phyloP scores from a whole-genome alignment of 1,284 basidiomycete genomes.

The Trichosporon faecale region DNA sequence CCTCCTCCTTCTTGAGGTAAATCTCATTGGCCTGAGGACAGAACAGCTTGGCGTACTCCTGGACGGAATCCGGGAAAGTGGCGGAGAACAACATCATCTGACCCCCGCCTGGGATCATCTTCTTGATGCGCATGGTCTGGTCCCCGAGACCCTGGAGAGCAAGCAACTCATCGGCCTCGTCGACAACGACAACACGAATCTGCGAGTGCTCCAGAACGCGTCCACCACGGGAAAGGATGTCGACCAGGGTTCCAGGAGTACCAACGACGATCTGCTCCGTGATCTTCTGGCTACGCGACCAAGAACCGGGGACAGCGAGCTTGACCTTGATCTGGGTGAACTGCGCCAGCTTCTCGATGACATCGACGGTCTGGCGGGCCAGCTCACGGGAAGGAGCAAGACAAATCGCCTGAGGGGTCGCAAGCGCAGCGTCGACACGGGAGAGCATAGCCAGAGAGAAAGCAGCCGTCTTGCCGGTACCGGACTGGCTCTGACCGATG shows the following conservation, averaged over 20 bases:
- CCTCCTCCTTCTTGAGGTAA: constrained; percentile 87
- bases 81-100: constrained; percentile 98
- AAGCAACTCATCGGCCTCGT: constrained; percentile 99
- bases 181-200: constrained; percentile 91
- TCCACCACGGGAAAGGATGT: constrained; percentile 61
- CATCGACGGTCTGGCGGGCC: constrained; percentile 95
- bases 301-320: constrained; percentile 87
- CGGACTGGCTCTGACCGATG: constrained; percentile 99
- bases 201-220: constrained; percentile 63
- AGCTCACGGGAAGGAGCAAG: constrained; percentile 93
- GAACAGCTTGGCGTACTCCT: constrained; percentile 83
- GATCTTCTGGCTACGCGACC: constrained; percentile 56
- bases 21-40: constrained; percentile 96
- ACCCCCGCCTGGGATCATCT: constrained; percentile 58
- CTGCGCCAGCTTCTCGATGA: constrained; percentile 90
- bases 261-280: constrained; percentile 91
- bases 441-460: constrained; percentile 98
- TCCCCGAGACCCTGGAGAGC: constrained; percentile 95
- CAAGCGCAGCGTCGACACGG: constrained; percentile 78
- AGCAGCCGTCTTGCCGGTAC: constrained; percentile 98
- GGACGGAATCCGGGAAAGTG: constrained; percentile 93
- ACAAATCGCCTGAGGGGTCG: constrained; percentile 88
- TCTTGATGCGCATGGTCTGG: constrained; percentile 91
- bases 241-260: constrained; percentile 91
- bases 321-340: constrained; percentile 89